Conservation (phyloP, 2,329 filamentous ascomycete genomes). For the Fusarium newnesense region DNA sequence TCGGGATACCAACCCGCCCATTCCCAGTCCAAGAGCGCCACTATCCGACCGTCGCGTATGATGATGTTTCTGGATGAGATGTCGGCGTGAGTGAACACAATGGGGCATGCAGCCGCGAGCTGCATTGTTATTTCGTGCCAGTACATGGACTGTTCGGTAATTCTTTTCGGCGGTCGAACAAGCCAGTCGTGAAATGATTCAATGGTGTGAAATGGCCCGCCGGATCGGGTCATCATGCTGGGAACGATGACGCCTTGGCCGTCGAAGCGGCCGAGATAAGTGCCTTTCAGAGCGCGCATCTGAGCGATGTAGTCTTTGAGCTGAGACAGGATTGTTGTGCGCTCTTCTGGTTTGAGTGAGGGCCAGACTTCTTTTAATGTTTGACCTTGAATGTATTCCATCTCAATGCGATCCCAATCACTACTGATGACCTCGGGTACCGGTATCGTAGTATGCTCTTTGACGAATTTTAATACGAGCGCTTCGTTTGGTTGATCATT, state of each 20-base stretch:
- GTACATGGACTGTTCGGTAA: constrained; percentile 26
- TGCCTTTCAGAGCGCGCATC: constrained; percentile 31
- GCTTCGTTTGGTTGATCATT: constrained; percentile 36
- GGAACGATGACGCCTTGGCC: constrained; percentile 38
- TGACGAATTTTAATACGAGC: constrained; percentile 27
- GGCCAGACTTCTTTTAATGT: constrained; percentile 41
- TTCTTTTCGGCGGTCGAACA: constrained; percentile 26
- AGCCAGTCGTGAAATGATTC: constrained; percentile 41
- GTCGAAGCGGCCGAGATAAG: constrained; percentile 36
- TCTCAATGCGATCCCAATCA: constrained; percentile 43
- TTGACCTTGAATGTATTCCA: constrained; percentile 43
- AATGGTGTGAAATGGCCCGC: constrained; percentile 32
- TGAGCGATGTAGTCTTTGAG: constrained; percentile 39
- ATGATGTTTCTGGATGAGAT: constrained; percentile 28
- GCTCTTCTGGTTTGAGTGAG: constrained; percentile 19
- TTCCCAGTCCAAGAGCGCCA: constrained; percentile 24
- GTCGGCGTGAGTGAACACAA: constrained; percentile 29
- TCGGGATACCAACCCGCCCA: constrained; percentile 18
- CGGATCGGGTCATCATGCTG: constrained; percentile 29
- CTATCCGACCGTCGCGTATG: constrained; percentile 13
- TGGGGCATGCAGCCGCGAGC: constrained; percentile 25
- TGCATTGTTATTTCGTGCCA: constrained; percentile 42
- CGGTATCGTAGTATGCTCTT: constrained; percentile 40
- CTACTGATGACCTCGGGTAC: constrained; percentile 42
- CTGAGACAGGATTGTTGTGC: constrained; percentile 27